Conservation (phyloP, 768 basidiomycete genomes). For the Podaxis rugospora region DNA sequence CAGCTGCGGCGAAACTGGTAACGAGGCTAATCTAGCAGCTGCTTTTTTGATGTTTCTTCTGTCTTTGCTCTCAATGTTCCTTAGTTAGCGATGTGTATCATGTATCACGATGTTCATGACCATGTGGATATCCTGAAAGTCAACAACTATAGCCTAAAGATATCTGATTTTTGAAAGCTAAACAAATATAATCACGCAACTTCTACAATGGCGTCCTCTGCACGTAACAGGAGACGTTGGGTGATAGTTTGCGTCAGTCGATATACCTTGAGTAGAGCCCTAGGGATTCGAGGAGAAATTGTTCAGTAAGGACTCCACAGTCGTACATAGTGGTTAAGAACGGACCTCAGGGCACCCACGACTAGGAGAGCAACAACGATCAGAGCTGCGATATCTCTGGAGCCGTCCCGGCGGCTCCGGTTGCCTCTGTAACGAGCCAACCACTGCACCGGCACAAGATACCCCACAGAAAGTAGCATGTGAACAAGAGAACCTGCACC, state of each 20-base stretch:
- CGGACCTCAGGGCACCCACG: slow-evolving; percentile 60
- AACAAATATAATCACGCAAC: slow-evolving; percentile 34
- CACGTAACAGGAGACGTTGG: slow-evolving; percentile 58
- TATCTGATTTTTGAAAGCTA: neutral
- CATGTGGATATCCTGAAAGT: neutral
- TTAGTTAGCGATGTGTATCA: neutral
- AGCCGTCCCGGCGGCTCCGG: slow-evolving; percentile 49
- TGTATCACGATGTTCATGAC: slow-evolving; percentile 7
- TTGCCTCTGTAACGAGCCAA: slow-evolving; percentile 59
- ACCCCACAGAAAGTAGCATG: slow-evolving; percentile 59
- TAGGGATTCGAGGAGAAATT: slow-evolving; percentile 22
- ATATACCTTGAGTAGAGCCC: slow-evolving; percentile 72
- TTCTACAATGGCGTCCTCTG: slow-evolving; percentile 79
- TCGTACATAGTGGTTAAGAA: neutral
- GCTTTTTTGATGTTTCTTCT: slow-evolving; percentile 14
- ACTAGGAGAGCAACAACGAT: slow-evolving; percentile 58
- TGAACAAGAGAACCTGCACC: slow-evolving; percentile 75
- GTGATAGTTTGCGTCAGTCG: slow-evolving; percentile 53
- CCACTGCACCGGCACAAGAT: slow-evolving; percentile 67
- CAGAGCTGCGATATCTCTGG: slow-evolving; percentile 61
- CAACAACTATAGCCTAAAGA: neutral
- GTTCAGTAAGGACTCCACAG: neutral
- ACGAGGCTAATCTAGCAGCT: neutral
- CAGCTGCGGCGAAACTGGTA: slow-evolving; percentile 72
- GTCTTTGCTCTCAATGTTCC: slow-evolving; percentile 4